These are phyloP conservation scores for Ehretia macrophylla DNA, from an alignment of 257 asterid genomes.

Conservation along the genomic window DNA sequence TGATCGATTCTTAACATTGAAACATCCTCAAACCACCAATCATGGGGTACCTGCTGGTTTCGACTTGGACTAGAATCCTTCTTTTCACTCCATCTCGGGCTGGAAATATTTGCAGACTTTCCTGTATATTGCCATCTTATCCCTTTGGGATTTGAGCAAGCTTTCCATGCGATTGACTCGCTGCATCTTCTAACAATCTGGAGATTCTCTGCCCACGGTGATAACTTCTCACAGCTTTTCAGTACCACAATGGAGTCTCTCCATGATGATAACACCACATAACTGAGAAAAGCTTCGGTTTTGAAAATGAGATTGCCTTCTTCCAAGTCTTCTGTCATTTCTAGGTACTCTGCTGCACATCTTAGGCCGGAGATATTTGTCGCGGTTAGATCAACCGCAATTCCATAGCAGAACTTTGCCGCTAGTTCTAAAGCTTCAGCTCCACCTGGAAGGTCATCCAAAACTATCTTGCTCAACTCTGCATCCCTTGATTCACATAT, in stretches of 20 bases:
- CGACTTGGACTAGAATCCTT: conserved; percentile 71
- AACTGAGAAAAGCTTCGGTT: conserved; percentile 94
- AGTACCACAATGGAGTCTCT: conserved; percentile 80
- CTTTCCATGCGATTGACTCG: conserved; percentile 98
- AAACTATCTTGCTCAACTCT: conserved; percentile 39
- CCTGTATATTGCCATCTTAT: conserved; percentile 94
- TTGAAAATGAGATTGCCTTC: conserved; percentile 95
- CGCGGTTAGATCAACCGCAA: conserved; percentile 80
- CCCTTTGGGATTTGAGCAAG: conserved; percentile 95
- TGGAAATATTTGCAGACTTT: conserved; percentile 46
- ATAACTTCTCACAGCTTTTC: conserved; percentile 71
- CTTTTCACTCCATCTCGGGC: conserved; percentile 73
- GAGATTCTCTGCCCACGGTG: conserved; percentile 96
- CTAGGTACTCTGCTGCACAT: conserved; percentile 90
- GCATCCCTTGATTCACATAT: conserved; percentile 61
- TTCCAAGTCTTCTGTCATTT: conserved; percentile 96
- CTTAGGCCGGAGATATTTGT: conserved; percentile 80
- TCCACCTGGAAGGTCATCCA: conserved; percentile 91
- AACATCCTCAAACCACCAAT: conserved; percentile 98
- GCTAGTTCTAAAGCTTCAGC: conserved; percentile 83
- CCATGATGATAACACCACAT: conserved; percentile 95
- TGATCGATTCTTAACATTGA: conserved; percentile 83
- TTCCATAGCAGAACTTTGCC: conserved; percentile 91
- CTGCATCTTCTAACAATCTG: conserved; percentile 89
- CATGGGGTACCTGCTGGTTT: conserved; percentile 69